Evolutionary conservation across 768 basidiomycete species (phyloP), one percentile per base, ranked within the genome.

Genomic region (Naematelia aurantialba): DNA sequence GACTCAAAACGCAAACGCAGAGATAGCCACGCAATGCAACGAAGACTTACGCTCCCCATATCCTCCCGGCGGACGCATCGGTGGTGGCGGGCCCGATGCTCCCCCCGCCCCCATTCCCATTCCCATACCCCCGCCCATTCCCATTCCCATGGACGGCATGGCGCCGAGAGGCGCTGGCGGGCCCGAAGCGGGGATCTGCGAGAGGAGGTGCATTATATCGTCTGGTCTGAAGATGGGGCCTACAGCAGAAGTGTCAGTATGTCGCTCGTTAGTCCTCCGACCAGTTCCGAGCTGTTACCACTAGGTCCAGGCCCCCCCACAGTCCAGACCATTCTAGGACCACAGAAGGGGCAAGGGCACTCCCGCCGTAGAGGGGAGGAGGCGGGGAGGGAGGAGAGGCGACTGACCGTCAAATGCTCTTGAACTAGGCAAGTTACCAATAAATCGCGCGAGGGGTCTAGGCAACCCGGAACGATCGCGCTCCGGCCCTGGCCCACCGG

Each of bases 161-260:
- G 14, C 27, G 17, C 26, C 46, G 3, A 30, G 47, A 1, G 45
- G 50, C 10, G 29, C 42, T 19, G 56, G 59, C 0, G 58, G 60
- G 4, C 68, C 70, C 13, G 52, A 51, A 19, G 55, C 50, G 11
- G 52, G 42, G 39, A 69, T 70, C 42, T 84, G 88, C 31, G 85
- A 82, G 76, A 96, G 87, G 27, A 91, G 71, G 61, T 87, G 86
- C 85, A 97, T 87, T 39, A 94, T 79, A 75, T 94, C 91, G 27
- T 96, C 92, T 1, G 88, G 87, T 57, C 89, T 82, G 79, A 94
- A 94, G 39, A 90, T 83, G 8, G 92, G 92, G 3, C 91, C 91
- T 93, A n/a, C 39, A 51, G 39, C 55, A 47, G 63, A 34, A 45
- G 54, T 57, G 63, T 55, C 27, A 53, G 59, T 49, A 27, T 3